Base-by-base conservation (phyloP, 805 yeast species). In the Schwanniomyces vanrijiae region DNA sequence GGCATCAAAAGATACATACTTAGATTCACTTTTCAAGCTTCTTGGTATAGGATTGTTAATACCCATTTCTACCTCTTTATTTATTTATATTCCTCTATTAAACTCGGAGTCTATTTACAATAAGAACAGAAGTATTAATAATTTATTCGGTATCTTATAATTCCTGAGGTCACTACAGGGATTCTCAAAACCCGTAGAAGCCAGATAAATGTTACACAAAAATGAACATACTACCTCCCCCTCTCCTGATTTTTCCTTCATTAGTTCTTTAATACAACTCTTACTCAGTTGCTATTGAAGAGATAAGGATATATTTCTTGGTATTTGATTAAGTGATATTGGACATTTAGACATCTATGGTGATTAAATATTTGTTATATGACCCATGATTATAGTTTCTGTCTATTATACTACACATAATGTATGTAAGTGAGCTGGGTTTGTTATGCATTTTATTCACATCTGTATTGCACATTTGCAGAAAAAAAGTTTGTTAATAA, bases 11-110 rank as follows among this genome's bases (percentile, higher is more conserved):
- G n/a, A 24, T 45, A 82, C 91, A 55, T 81, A 86, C 90, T 79
- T 85, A 46, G 90, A 81, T 72, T 92, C 99, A 65, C 86, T 83
- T 61, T 83, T 85, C 61, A 92, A 77, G 61, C 92, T 86, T 69
- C 95, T 79, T 49, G 99, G 99, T 53, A 94, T 80, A 20, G 99
- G 99, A 78, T 92, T 92, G 71, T 91, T 94, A 64, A 92, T 76
- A 38, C 77, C 77, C 77, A 73, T 73, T 49, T 22, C 25, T 9
- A 5, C 21, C n/a, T 16, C 22, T 34, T 22, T 14, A 10, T 16
- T 34, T 16, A 16, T 34, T 34, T 4, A 34, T 18, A 9, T 18
- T 34, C 19, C 16, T 34, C 37, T 34, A 18, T 34, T 22, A 34
- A 34, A 34, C 37, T 28, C 16, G 14, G 13, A 28, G 33, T 28